A percentile compares a stretch with the other conserved stretches of the same genome.
phyloP scores from a whole-genome alignment of 306 rosid species.

The Erythrophleum fordii region DNA sequence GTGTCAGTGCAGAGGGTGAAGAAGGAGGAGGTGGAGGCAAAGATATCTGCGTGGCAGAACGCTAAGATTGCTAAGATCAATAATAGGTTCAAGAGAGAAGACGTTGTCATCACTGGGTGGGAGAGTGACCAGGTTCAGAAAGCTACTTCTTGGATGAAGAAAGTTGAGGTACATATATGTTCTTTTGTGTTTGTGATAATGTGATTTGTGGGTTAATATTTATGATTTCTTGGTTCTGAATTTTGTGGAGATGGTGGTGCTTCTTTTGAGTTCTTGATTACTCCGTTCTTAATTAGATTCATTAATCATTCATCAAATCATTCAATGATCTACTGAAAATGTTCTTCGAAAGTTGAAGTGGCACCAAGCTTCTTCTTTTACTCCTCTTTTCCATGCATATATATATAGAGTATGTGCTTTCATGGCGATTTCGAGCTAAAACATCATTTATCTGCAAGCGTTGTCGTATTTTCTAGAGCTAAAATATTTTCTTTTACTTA shows the following conservation, averaged over 20 bases:
- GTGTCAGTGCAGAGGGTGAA: constrained; percentile 79
- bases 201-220: not conserved
- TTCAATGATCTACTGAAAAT: not conserved
- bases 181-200: not conserved
- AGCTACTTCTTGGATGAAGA: constrained; percentile 86
- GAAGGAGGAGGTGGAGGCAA: constrained; percentile 95
- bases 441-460: not conserved
- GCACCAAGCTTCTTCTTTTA: not conserved
- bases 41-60: constrained; percentile 95
- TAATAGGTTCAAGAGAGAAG: constrained; percentile 91
- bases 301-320: not conserved
- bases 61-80: constrained; percentile 86
- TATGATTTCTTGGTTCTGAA: not conserved
- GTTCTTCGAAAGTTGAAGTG: not conserved
- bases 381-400: not conserved
- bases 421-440: constrained; percentile 12
- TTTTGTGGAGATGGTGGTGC: not conserved
- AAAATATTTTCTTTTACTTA: not conserved
- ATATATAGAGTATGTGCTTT: not conserved
- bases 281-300: not conserved
- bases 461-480: too few species aligned
- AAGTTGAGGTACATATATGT: constrained; percentile 67
- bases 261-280: not conserved
- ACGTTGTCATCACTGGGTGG: constrained; percentile 81
- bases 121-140: constrained; percentile 86